Base-by-base conservation (phyloP, 345 rosid genomes). In the Gossypioides kirkii region DNA sequence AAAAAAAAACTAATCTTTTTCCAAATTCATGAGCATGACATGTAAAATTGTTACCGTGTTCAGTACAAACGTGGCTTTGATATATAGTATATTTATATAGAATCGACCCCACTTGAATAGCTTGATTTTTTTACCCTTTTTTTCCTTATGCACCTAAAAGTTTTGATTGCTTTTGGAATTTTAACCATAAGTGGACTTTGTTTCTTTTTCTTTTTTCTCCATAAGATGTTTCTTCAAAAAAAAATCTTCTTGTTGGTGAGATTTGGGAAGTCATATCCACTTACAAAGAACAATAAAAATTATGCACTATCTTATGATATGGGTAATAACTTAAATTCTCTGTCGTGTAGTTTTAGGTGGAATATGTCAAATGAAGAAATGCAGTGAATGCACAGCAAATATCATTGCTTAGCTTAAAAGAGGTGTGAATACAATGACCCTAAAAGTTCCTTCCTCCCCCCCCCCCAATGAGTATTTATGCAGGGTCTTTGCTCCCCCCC, bases 361-460 rank as follows among this genome's bases (percentile, higher is more conserved):
- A 42, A 68, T 43, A 59, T 73, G 59, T 45, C 20, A 26, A 60
- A 72, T 23, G 50, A 22, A 56, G 62, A 59, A n/a, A 42, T 42
- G 41, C 74, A 43, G 6, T 9, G 16, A 17, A n/a, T 32, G 23
- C 42, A 7, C 22, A 25, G 20, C 36, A 61, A 49, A 73, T 28
- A 58, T 65, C 42, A 68, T 71, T 68, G 49, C 73, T 82, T 76
- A n/a, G 76, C 71, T 74, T 79, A 41, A 60, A 64, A 81, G 78
- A 73, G 46, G 87, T 77, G 82, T 82, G 84, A 78, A 73, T 54
- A 10, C 76, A 47, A 66, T 49, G 66, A 69, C 70, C 47, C 58
- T 13, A 68, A 68, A 26, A 68, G 71, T 8, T 0, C 42, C 71
- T 6, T 13, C 23, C 9, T 45, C 36, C 36, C 10, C 23, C 4